Evolutionary conservation across 2,329 filamentous ascomycete species (phyloP).

Genomic region (Diaporthe caulivora): DNA sequence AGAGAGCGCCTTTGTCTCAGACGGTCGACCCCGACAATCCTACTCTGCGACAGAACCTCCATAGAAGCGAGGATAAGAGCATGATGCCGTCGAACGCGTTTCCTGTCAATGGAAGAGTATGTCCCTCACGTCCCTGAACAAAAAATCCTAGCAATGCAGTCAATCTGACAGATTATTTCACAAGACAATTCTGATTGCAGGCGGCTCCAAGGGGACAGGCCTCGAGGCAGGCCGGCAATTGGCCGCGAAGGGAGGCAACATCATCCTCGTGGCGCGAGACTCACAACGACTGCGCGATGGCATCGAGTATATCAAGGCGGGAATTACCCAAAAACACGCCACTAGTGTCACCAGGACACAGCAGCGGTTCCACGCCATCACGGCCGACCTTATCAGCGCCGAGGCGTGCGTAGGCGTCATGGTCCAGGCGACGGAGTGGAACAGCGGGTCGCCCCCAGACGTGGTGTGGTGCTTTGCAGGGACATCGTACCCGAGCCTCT

Average conservation of each 20-base stretch:
- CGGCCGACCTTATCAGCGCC: slow-evolving; percentile 72
- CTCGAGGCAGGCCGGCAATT: slow-evolving; percentile 80
- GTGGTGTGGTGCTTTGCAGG: slow-evolving; percentile 77
- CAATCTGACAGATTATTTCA: slow-evolving; percentile 17
- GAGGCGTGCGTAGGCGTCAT: slow-evolving; percentile 70
- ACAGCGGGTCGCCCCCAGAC: slow-evolving; percentile 68
- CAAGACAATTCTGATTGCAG: slow-evolving; percentile 89
- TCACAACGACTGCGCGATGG: slow-evolving; percentile 79
- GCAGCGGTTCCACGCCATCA: slow-evolving; percentile 75
- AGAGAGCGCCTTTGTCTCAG: not conserved
- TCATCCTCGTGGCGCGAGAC: slow-evolving; percentile 87
- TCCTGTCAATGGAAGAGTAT: slow-evolving; percentile 30
- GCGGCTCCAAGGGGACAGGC: slow-evolving; percentile 94
- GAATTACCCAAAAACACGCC: not conserved
- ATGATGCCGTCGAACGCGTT: slow-evolving; percentile 11
- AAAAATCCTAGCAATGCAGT: not conserved
- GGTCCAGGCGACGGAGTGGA: slow-evolving; percentile 71
- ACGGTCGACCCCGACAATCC: not conserved
- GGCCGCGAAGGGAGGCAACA: slow-evolving; percentile 84
- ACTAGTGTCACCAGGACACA: slow-evolving; percentile 48
- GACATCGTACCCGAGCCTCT: slow-evolving; percentile 64
- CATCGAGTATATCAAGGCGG: slow-evolving; percentile 52
- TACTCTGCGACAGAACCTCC: not conserved
- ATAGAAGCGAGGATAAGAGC: not conserved
- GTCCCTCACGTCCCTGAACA: not conserved